Evolutionary conservation across 179 eudicot genomes (phyloP), one percentile per base, ranked within the genome.

Genomic region (Silene noctiflora): DNA sequence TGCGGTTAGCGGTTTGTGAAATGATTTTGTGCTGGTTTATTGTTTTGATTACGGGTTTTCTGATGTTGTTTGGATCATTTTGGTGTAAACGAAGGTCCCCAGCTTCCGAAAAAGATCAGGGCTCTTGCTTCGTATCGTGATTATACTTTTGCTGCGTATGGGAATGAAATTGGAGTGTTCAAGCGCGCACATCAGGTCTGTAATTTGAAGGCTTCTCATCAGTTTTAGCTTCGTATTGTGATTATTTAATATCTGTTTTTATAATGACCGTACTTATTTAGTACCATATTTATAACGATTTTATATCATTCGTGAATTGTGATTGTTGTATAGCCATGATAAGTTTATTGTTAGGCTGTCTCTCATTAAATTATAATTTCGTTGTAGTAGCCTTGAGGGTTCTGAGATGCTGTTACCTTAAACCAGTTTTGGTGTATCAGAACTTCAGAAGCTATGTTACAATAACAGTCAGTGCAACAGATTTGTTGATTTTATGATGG

Each of bases 71-170:
- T 13, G 16, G 55, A 35, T 77, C 14, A 75, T 12, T 16, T 70
- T 19, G 29, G 48, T 59, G n/a, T 63, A 59, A 6, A 8, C 83
- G 78, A 81, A 95, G 99, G 99, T 80, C 96, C 97, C 76, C 98
- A 90, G 85, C 87, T 95, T 75, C 96, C 99, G 8, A 91, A 91
- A 86, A 95, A 95, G 84, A 93, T 95, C 72, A 85, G 92, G 69
- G 99, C 98, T 72, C 90, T 95, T 75, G 96, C 98, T 77, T 91
- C 92, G 51, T 93, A 84, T 83, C 95, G 99, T 71, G 98, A 95
- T 73, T 95, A 87, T 79, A 95, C 99, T 27, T 95, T 95, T 88
- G 99, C 98, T 33, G 99, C 99, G 25, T 93, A 88, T 82, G 99
- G 99, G 63, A 86, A 76, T 58, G 60, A 83, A 56, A 91, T 95